Conservation (phyloP, 2,329 filamentous ascomycete species). For the Diaporthe sp. region DNA sequence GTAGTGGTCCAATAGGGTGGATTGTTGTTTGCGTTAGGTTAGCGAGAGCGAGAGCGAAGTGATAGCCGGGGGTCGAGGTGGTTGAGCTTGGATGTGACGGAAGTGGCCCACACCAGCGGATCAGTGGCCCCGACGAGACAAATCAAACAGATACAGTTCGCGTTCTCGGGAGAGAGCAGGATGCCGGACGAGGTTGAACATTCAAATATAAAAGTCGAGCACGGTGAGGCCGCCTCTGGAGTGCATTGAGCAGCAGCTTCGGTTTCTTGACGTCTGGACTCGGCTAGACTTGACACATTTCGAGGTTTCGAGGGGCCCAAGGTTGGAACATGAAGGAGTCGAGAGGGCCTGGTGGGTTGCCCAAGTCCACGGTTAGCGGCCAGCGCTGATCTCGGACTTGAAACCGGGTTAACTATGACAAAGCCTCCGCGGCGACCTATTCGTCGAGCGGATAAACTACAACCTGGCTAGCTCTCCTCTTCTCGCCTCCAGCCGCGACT, state of each 20-base stretch:
- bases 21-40: conserved; percentile 14
- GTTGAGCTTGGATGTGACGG: conserved; percentile 1
- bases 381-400: conserved; percentile 23
- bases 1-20: conserved; percentile 15
- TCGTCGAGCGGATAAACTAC: conserved; percentile 26
- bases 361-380: conserved; percentile 15
- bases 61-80: not conserved
- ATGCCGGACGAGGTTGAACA: conserved; percentile 32
- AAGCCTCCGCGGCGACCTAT: conserved; percentile 14
- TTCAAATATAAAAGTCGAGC: conserved; percentile 32
- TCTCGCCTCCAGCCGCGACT: conserved; percentile 13
- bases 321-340: conserved; percentile 14
- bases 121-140: conserved; percentile 17
- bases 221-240: conserved; percentile 15
- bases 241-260: conserved; percentile 21
- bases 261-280: conserved; percentile 25
- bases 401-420: conserved; percentile 33
- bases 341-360: conserved; percentile 12
- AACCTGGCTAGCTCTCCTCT: conserved; percentile 27
- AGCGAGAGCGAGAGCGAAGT: conserved; percentile 40
- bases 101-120: conserved; percentile 27
- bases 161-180: conserved; percentile 8
- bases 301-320: conserved; percentile 25
- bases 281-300: conserved; percentile 37
- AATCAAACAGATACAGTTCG: conserved; percentile 23